Conservation (phyloP, 2,329 filamentous ascomycete species). For the Lachnellula hyalina region DNA sequence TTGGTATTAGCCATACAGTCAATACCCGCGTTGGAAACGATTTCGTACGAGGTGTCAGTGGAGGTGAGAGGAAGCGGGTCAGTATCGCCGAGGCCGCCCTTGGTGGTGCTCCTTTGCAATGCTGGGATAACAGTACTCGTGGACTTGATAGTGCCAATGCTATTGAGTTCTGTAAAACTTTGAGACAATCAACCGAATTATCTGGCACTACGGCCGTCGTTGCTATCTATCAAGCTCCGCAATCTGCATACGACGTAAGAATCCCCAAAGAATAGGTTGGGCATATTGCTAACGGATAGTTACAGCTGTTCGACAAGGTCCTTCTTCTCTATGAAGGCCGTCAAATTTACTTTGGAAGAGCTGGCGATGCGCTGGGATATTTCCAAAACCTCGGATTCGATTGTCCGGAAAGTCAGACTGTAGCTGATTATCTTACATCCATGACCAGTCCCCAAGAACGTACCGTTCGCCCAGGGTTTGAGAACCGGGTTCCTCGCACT, state of each 20-base stretch:
- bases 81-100: constrained; percentile 72
- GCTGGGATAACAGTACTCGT: constrained; percentile 44
- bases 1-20: constrained; percentile 49
- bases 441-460: constrained; percentile 64
- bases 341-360: constrained; percentile 66
- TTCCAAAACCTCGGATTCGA: constrained; percentile 67
- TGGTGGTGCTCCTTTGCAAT: constrained; percentile 42
- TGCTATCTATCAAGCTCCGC: constrained; percentile 70
- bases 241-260: constrained; percentile 55
- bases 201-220: constrained; percentile 58
- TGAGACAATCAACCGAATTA: constrained; percentile 50
- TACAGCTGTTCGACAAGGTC: constrained; percentile 61
- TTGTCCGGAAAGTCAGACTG: constrained; percentile 52
- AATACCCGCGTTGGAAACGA: constrained; percentile 63
- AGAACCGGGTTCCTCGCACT: constrained; percentile 56
- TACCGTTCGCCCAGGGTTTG: constrained; percentile 48
- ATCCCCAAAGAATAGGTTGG: constrained; percentile 52
- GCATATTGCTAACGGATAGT: constrained; percentile 56
- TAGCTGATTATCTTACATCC: constrained; percentile 69
- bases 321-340: constrained; percentile 62
- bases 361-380: constrained; percentile 59
- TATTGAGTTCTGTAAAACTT: constrained; percentile 63
- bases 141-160: constrained; percentile 72
- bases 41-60: constrained; percentile 63
- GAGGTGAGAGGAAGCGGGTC: constrained; percentile 73